Evolutionary conservation across 306 rosid species (phyloP).

Genomic region (Oemleria cerasiformis): DNA sequence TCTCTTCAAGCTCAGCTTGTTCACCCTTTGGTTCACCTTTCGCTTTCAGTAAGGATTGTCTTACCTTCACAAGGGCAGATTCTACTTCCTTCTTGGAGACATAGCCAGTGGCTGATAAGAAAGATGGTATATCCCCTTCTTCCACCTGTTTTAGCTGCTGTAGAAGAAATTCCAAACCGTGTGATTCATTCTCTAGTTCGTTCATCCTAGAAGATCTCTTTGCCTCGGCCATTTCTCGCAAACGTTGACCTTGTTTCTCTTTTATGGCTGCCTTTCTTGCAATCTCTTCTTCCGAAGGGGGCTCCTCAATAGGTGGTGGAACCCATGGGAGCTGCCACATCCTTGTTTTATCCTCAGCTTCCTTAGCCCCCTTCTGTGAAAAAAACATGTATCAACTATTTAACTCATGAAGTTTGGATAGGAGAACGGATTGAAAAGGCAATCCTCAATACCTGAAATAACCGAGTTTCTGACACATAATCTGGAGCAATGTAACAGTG

Average conservation of each 20-base stretch:
- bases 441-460: slow-evolving; percentile 65
- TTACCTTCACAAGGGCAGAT: slow-evolving; percentile 62
- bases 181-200: slow-evolving; percentile 84
- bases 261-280: slow-evolving; percentile 97
- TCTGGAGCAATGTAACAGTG: slow-evolving; percentile 80
- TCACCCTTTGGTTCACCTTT: slow-evolving; percentile 87
- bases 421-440: slow-evolving; percentile 16
- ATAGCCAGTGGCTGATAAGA: slow-evolving; percentile 83
- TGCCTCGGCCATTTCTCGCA: slow-evolving; percentile 99
- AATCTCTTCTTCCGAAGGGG: slow-evolving; percentile 94
- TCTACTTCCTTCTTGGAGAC: slow-evolving; percentile 83
- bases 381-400: slow-evolving; percentile 11
- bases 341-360: slow-evolving; percentile 87
- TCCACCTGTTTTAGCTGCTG: slow-evolving; percentile 78
- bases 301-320: slow-evolving; percentile 91
- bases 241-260: slow-evolving; percentile 92
- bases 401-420: slow-evolving; percentile 15
- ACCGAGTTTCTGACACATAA: slow-evolving; percentile 65
- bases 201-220: slow-evolving; percentile 85
- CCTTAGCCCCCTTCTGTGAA: slow-evolving; percentile 64
- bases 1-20: slow-evolving; percentile 68
- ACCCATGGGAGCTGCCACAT: slow-evolving; percentile 97
- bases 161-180: slow-evolving; percentile 81
- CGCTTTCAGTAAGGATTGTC: slow-evolving; percentile 76
- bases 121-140: slow-evolving; percentile 56